A percentile compares a stretch with the other conserved stretches of the same genome.
Evolutionary conservation across 108 stramenopile genomes (phyloP).

Genomic region (Skeletonema potamos): DNA sequence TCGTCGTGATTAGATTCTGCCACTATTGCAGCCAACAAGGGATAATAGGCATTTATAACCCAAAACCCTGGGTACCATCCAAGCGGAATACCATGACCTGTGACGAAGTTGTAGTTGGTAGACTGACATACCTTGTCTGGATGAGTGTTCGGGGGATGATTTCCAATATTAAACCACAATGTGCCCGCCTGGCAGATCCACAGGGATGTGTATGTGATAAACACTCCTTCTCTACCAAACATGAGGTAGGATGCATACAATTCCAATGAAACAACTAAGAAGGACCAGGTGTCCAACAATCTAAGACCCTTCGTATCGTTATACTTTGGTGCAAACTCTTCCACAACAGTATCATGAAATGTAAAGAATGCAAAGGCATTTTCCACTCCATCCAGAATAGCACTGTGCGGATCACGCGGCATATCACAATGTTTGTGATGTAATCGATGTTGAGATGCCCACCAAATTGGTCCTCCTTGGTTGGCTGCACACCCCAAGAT

Average conservation of each 20-base stretch:
- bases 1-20: constrained; percentile 41
- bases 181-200: constrained; percentile 56
- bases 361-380: constrained; percentile 54
- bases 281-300: constrained; percentile 51
- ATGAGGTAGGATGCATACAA: constrained; percentile 14
- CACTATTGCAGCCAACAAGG: constrained; percentile 28
- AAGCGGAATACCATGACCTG: constrained; percentile 17
- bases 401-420: constrained; percentile 59
- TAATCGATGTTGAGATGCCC: constrained; percentile 63
- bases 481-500: constrained; percentile 55
- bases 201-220: constrained; percentile 44
- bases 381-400: constrained; percentile 50
- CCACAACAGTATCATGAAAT: constrained; percentile 22
- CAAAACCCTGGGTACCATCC: constrained; percentile 42
- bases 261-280: constrained; percentile 25
- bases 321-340: constrained; percentile 54
- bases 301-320: constrained; percentile 38
- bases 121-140: constrained; percentile 30
- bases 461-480: constrained; percentile 71
- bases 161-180: constrained; percentile 61
- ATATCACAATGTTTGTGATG: constrained; percentile 66
- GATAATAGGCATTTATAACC: constrained; percentile 31
- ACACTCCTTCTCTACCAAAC: constrained; percentile 44
- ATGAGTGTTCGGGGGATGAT: constrained; percentile 45
- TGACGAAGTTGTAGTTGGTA: background rate